These are phyloP conservation scores for Tolypocladium tropicale DNA, from an alignment of 2,329 filamentous ascomycete species.

Conservation along the genomic window DNA sequence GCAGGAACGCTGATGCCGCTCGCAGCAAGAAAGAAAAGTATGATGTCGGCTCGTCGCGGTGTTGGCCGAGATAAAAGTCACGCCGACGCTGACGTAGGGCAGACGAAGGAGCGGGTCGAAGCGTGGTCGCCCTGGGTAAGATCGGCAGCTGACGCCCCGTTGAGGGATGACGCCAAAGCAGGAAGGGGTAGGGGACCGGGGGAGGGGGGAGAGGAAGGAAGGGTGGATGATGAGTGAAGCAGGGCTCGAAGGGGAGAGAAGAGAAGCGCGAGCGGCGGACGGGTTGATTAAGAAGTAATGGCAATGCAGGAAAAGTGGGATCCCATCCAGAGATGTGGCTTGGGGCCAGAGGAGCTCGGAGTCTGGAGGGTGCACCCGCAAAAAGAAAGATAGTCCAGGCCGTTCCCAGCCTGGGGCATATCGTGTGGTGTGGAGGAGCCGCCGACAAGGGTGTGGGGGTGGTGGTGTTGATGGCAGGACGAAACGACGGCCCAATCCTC, in stretches of 20 bases:
- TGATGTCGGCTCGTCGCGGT: neutral
- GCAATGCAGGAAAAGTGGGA: neutral
- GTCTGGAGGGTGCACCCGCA: neutral
- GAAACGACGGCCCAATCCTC: neutral
- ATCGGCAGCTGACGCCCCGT: neutral
- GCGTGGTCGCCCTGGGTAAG: neutral
- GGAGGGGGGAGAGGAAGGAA: neutral
- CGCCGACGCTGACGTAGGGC: neutral
- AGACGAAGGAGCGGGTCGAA: neutral
- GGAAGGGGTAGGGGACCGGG: too few species aligned
- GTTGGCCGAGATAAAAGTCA: neutral
- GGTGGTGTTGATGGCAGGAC: neutral
- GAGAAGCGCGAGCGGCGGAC: neutral
- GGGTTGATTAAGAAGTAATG: neutral
- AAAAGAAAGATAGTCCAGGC: neutral
- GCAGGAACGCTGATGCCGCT: neutral
- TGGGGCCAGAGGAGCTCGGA: neutral
- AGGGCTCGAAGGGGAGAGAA: neutral
- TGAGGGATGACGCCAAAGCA: neutral
- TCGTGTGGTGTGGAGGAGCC: neutral
- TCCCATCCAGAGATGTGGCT: neutral
- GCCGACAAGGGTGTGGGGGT: neutral
- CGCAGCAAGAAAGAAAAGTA: neutral
- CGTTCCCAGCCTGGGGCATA: slow-evolving; percentile 1
- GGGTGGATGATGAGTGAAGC: neutral